Percentiles rank a stretch among this genome's conserved stretches.
phyloP scores from a whole-genome alignment of 2,329 filamentous ascomycete species.

The Stachybotrys elegans region DNA sequence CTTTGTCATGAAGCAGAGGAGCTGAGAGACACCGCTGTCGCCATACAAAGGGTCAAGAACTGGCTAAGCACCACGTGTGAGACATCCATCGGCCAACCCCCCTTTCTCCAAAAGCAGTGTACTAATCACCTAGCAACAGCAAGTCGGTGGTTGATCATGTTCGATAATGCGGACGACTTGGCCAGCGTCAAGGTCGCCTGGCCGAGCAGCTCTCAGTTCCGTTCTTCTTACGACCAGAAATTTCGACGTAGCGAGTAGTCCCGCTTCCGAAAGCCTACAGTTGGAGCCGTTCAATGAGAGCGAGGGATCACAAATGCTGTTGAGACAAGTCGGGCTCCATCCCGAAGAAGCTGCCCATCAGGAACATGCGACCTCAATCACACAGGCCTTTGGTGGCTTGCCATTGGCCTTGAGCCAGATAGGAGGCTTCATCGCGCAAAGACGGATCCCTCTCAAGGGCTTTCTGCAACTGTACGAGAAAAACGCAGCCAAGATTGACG shows the following conservation, averaged over 20 bases:
- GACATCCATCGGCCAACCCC: too few relatives aligned
- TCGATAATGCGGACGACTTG: constrained; percentile 23
- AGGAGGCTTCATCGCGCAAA: constrained; percentile 20
- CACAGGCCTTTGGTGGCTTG: constrained; percentile 1
- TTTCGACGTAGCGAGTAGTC: constrained; percentile 9
- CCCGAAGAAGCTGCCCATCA: neutral
- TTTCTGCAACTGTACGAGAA: constrained; percentile 22
- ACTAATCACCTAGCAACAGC: neutral
- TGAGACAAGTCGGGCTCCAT: neutral
- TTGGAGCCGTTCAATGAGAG: neutral
- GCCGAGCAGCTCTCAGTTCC: constrained; percentile 14
- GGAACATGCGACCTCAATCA: constrained; percentile 12
- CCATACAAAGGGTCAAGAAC: constrained; percentile 17
- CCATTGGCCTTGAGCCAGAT: constrained; percentile 22
- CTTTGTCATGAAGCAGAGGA: constrained; percentile 10
- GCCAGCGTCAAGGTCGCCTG: constrained; percentile 16
- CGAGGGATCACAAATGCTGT: neutral
- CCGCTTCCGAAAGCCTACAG: neutral
- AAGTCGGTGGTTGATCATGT: constrained; percentile 21
- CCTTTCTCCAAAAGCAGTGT: neutral
- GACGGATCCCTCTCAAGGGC: constrained; percentile 14
- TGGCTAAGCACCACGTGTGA: constrained; percentile 18
- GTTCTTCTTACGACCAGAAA: constrained; percentile 21
- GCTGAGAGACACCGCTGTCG: constrained; percentile 11
- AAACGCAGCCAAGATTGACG: constrained; percentile 20